Evolutionary conservation across 495 filamentous ascomycete genomes (phyloP).

Genomic region (Penicillium pulvis): DNA sequence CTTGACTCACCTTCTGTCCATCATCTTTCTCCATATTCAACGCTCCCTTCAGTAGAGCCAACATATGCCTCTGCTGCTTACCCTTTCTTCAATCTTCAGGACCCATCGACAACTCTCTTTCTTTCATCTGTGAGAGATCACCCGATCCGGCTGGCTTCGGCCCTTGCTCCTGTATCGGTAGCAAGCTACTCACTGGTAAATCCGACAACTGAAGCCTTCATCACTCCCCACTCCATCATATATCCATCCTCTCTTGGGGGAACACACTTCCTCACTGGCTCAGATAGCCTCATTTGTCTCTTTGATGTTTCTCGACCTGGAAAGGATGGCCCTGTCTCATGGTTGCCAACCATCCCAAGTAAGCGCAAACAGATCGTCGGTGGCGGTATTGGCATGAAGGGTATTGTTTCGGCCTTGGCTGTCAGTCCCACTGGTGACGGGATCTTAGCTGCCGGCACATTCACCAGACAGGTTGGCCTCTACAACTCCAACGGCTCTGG

Average conservation of each 20-base stretch:
- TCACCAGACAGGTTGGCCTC: slow-evolving; percentile 72
- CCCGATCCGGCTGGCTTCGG: slow-evolving; percentile 73
- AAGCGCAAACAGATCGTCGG: slow-evolving; percentile 69
- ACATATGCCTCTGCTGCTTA: slow-evolving; percentile 70
- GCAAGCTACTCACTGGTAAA: slow-evolving; percentile 73
- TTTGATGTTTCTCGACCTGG: slow-evolving; percentile 75
- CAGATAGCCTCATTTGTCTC: slow-evolving; percentile 68
- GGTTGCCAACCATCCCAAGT: slow-evolving; percentile 74
- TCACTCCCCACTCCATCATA: slow-evolving; percentile 71
- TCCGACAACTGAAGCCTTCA: slow-evolving; percentile 76
- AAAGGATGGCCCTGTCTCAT: slow-evolving; percentile 57
- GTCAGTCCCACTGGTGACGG: slow-evolving; percentile 48
- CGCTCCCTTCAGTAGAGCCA: slow-evolving; percentile 63
- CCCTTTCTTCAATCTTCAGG: slow-evolving; percentile 68
- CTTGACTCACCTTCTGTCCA: slow-evolving; percentile 57
- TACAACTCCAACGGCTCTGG: slow-evolving; percentile 71
- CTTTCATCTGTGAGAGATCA: slow-evolving; percentile 69
- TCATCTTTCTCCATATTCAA: slow-evolving; percentile 61
- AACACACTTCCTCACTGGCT: slow-evolving; percentile 68
- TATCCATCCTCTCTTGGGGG: slow-evolving; percentile 60
- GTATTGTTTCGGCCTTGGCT: slow-evolving; percentile 70
- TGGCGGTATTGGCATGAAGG: slow-evolving; percentile 78
- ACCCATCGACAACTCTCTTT: slow-evolving; percentile 66
- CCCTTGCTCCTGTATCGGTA: slow-evolving; percentile 46
- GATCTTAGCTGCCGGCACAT: slow-evolving; percentile 82